A percentile compares a stretch with the other conserved stretches of the same genome.
phyloP scores from a whole-genome alignment of 2,329 filamentous ascomycete genomes.

The Sporothrix humicola region DNA sequence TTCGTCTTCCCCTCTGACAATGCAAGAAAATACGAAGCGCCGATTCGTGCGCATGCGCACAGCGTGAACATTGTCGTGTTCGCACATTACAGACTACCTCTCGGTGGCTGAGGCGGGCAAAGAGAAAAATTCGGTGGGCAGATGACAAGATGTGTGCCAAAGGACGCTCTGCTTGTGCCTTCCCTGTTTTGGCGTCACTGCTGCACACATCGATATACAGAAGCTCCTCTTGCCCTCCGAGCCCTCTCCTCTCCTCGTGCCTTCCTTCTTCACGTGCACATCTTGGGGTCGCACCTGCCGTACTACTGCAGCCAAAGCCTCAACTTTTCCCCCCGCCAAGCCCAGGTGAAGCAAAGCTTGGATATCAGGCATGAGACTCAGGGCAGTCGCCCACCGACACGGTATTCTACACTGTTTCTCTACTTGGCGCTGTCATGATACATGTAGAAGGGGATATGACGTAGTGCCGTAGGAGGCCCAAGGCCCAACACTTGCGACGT shows the following conservation, averaged over 20 bases:
- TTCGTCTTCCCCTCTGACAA: neutral
- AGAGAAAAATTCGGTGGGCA: neutral
- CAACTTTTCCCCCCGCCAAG: conserved; percentile 1
- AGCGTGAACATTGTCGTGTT: neutral
- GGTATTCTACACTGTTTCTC: neutral
- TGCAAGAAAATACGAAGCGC: neutral
- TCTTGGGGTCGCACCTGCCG: neutral
- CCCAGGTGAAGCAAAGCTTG: neutral
- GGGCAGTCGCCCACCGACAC: neutral
- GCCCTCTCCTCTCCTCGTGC: neutral
- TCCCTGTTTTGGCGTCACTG: neutral
- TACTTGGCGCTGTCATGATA: neutral
- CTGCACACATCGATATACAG: neutral
- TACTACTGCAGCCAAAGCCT: conserved; percentile 15
- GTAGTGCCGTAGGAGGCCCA: neutral
- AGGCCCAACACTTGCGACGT: neutral
- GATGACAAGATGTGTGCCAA: neutral
- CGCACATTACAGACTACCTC: neutral
- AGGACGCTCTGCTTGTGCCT: neutral
- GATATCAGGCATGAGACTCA: conserved; percentile 5
- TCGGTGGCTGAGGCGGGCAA: neutral
- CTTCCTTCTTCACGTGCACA: neutral
- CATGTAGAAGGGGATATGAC: conserved; percentile 5
- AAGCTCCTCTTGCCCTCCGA: neutral
- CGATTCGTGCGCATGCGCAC: neutral